A percentile compares a stretch with the other conserved stretches of the same genome.
These are phyloP conservation scores for Pichia cactophila DNA, from an alignment of 1,139 yeast species.

Conservation along the genomic window DNA sequence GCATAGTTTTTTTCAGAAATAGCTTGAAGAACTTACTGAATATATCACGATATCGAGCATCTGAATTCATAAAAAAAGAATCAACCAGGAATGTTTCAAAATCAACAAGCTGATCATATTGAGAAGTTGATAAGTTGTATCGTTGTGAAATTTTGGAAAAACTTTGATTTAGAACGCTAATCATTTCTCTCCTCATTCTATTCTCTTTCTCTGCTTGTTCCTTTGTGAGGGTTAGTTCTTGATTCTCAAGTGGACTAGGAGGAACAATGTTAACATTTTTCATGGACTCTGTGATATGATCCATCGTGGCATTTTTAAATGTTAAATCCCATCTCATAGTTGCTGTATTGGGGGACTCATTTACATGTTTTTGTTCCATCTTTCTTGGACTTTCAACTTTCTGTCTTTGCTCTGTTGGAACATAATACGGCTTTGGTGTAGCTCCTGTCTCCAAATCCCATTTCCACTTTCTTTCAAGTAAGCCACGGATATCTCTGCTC, in stretches of 20 bases:
- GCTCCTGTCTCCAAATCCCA: conserved; percentile 28
- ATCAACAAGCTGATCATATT: conserved; percentile 27
- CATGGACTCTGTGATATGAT: conserved; percentile 7
- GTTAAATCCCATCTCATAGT: conserved; percentile 12
- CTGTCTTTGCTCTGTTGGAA: conserved; percentile 16
- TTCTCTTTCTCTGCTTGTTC: conserved; percentile 13
- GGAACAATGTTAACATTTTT: conserved; percentile 13
- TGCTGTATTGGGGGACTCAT: background rate
- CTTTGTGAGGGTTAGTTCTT: background rate
- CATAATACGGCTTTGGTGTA: conserved; percentile 19
- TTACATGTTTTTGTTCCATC: background rate
- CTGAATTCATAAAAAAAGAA: conserved; percentile 20
- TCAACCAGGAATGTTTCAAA: conserved; percentile 25
- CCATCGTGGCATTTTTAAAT: conserved; percentile 5
- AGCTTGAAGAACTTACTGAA: conserved; percentile 26
- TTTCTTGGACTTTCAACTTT: background rate
- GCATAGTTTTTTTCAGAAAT: conserved; percentile 25
- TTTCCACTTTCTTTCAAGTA: conserved; percentile 24
- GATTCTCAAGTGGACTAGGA: conserved; percentile 12
- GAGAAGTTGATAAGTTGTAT: conserved; percentile 26
- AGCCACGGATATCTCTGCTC: conserved; percentile 14
- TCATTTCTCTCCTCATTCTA: conserved; percentile 21
- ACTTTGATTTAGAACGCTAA: conserved; percentile 27
- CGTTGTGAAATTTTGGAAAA: conserved; percentile 27
- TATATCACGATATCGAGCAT: conserved; percentile 22